Percentiles rank a stretch among this genome's conserved stretches.
These are phyloP conservation scores for Mortierella antarctica DNA, from an alignment of 192 early-diverging fungal genomes.

Conservation along the genomic window DNA sequence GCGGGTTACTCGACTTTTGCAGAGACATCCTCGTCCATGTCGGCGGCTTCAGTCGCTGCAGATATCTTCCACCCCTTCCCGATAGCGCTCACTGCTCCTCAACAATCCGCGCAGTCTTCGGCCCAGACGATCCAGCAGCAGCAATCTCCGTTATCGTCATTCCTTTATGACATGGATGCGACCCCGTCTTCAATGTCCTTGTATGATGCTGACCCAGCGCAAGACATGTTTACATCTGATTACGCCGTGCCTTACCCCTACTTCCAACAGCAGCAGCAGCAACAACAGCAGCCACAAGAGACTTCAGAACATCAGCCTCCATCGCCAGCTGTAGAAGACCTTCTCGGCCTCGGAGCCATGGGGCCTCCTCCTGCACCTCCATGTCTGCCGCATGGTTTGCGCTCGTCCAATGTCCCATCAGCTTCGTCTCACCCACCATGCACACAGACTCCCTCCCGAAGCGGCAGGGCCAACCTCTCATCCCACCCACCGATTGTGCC, in stretches of 20 bases:
- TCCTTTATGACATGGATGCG: slow-evolving; percentile 12
- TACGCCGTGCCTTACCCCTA: background rate
- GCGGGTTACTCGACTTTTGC: background rate
- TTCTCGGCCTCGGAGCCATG: slow-evolving; percentile 6
- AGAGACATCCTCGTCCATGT: background rate
- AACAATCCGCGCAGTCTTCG: background rate
- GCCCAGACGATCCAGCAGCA: background rate
- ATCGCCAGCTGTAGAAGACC: background rate
- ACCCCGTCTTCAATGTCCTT: background rate
- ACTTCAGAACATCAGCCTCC: background rate
- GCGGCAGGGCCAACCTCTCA: background rate
- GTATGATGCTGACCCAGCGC: background rate
- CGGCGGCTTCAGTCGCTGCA: background rate
- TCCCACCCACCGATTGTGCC: slow-evolving; percentile 3
- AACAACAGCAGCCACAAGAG: slow-evolving; percentile 7
- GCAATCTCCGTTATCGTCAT: slow-evolving; percentile 12
- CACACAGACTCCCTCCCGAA: too few species aligned
- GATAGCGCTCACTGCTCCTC: background rate
- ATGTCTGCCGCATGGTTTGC: background rate
- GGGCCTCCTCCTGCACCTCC: background rate
- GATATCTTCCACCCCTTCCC: background rate
- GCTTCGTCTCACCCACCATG: background rate
- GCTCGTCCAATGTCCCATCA: background rate
- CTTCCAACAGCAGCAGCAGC: background rate
- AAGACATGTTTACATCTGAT: background rate